A percentile compares a stretch with the other conserved stretches of the same genome.
phyloP scores from a whole-genome alignment of 495 filamentous ascomycete species.

The Penicillium fimorum region DNA sequence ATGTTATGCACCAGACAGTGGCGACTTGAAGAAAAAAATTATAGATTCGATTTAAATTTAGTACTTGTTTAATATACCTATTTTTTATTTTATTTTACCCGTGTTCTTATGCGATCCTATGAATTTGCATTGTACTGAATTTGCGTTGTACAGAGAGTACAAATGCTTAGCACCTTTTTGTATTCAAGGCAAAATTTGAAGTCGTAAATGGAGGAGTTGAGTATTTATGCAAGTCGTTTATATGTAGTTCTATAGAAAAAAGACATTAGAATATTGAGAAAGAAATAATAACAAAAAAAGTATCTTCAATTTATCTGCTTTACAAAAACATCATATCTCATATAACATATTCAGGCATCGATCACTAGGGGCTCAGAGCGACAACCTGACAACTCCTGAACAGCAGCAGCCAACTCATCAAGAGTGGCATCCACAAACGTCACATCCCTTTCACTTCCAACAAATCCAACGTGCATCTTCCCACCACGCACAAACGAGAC shows the following conservation, averaged over 20 bases:
- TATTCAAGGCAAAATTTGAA: too few species aligned
- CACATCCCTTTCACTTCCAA: conserved; percentile 32
- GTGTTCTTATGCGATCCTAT: not conserved
- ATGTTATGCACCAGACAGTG: conserved; percentile 48
- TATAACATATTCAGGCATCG: not conserved
- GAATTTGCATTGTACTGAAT: not conserved
- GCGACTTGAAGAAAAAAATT: conserved; percentile 24
- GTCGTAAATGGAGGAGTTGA: too few species aligned
- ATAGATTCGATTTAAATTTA: conserved; percentile 8
- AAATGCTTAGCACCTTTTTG: too few species aligned
- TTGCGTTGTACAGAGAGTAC: not conserved
- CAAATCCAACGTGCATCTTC: conserved; percentile 36
- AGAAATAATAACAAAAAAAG: not conserved
- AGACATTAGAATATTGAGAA: not conserved
- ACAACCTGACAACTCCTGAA: conserved; percentile 22
- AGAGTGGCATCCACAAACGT: conserved; percentile 29
- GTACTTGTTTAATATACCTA: conserved; percentile 6
- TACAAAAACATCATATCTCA: conserved; percentile 1
- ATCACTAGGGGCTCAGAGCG: conserved; percentile 13
- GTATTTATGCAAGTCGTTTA: not conserved
- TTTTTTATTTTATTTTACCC: not conserved
- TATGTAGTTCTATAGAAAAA: not conserved
- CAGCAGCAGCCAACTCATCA: conserved; percentile 28
- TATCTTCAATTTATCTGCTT: conserved; percentile 1
- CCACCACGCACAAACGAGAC: conserved; percentile 38